Evolutionary conservation across 768 basidiomycete genomes (phyloP), one percentile per base, ranked within the genome.

Genomic region (Trametes meyenii): DNA sequence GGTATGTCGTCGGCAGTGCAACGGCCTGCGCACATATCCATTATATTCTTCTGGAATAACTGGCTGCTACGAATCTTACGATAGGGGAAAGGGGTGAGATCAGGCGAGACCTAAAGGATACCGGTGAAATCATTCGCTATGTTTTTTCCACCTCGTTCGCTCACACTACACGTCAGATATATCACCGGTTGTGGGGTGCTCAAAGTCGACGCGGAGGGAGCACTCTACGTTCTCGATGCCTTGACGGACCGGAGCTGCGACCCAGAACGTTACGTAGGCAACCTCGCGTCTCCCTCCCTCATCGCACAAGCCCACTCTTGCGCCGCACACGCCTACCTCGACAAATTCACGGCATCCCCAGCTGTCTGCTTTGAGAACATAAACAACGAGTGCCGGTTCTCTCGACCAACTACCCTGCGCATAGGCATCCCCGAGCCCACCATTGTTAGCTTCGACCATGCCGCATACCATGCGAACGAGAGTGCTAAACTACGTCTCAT

Each of bases 401-500:
- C 5, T 21, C 44, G 44, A 10, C 44, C 44, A 19, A 10, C 14
- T 11, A 19, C 14, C 5, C n/a, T 23, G 21, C n/a, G 19, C 6
- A 12, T 36, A 11, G 43, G 52, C 7, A 3, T 5, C 16, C 33
- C 33, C n/a, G 40, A 44, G 42, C n/a, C 40, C 13, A 14, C 42
- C 5, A 26, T 43, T 33, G 46, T 43, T 2, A 35, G 36, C 35
- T 48, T 67, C 26, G 26, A 44, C 40, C 46, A 48, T 33, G 66
- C 63, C 5, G 60, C 44, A 3, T 39, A 53, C 5, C 52, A 58
- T 29, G 66, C 63, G 14, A 53, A 64, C 44, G 57, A 45, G 1
- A 59, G 60, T 26, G 63, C 48, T 13, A 12, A 55, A 35, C 58
- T 61, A 23, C 64, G 67, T 1, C 62, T 66, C 56, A 54, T 63